Conservation (phyloP, 352 stramenopile genomes). For the Globisporangium emineosum region DNA sequence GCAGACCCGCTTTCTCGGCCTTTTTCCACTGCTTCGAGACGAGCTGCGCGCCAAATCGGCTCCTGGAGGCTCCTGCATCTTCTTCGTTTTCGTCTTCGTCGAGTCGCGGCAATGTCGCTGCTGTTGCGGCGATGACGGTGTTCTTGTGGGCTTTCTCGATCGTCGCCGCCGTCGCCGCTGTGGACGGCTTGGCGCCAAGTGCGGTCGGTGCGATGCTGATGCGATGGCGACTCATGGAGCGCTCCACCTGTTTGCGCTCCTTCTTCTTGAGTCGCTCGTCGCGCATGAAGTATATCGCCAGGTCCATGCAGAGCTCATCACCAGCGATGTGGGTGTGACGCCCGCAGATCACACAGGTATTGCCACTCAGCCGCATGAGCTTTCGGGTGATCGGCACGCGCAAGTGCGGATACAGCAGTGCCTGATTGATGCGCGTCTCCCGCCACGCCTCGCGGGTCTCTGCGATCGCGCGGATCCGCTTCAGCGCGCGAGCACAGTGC, state of each 20-base stretch:
- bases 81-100: conserved; percentile 15
- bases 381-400: conserved; percentile 77
- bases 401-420: conserved; percentile 61
- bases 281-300: conserved; percentile 62
- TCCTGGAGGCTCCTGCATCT: not conserved
- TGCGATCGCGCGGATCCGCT: conserved; percentile 45
- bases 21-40: conserved; percentile 55
- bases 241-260: conserved; percentile 31
- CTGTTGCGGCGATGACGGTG: no score
- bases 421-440: conserved; percentile 72
- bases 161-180: not conserved
- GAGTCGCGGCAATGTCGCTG: conserved; percentile 7
- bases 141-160: not conserved
- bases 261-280: conserved; percentile 60
- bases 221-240: conserved; percentile 45
- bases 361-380: conserved; percentile 81
- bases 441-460: conserved; percentile 64
- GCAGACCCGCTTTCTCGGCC: conserved; percentile 34
- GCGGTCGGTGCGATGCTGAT: conserved; percentile 34
- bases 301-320: conserved; percentile 80
- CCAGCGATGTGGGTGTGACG: conserved; percentile 65
- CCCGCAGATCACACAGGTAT: conserved; percentile 74
- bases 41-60: conserved; percentile 45
- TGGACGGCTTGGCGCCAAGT: not conserved
- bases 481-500: conserved; percentile 43